Conservation (phyloP, 805 yeast species). For the Sugiyamaella qingdaonensis region DNA sequence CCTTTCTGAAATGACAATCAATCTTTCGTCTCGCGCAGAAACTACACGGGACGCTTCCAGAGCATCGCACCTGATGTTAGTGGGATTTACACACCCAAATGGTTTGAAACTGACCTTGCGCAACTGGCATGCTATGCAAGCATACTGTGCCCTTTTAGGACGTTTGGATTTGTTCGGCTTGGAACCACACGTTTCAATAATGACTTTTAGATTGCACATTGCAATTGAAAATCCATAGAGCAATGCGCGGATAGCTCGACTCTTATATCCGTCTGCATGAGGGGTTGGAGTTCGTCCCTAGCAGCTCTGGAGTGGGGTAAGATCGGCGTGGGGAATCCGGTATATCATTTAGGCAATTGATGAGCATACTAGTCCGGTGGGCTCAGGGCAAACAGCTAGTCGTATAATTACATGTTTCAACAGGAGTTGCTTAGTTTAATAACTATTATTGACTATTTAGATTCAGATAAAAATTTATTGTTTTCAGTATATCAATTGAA, state of each 20-base stretch:
- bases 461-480: background rate
- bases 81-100: background rate
- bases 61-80: background rate
- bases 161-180: background rate
- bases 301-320: too few species aligned
- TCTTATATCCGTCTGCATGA: too few species aligned
- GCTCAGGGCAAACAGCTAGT: too few species aligned
- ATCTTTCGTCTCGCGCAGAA: background rate
- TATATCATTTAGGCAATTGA: background rate
- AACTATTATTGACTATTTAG: background rate
- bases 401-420: too few species aligned
- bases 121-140: background rate
- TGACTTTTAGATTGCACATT: background rate
- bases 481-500: too few species aligned
- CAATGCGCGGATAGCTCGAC: too few species aligned
- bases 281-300: too few species aligned
- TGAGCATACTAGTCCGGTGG: background rate
- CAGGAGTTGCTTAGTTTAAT: too few species aligned
- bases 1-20: background rate
- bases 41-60: background rate
- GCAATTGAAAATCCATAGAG: background rate
- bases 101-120: background rate
- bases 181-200: background rate
- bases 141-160: background rate
- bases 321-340: background rate